These are phyloP conservation scores for Pochonia chlamydosporia DNA, from an alignment of 2,329 filamentous ascomycete genomes.

Conservation along the genomic window DNA sequence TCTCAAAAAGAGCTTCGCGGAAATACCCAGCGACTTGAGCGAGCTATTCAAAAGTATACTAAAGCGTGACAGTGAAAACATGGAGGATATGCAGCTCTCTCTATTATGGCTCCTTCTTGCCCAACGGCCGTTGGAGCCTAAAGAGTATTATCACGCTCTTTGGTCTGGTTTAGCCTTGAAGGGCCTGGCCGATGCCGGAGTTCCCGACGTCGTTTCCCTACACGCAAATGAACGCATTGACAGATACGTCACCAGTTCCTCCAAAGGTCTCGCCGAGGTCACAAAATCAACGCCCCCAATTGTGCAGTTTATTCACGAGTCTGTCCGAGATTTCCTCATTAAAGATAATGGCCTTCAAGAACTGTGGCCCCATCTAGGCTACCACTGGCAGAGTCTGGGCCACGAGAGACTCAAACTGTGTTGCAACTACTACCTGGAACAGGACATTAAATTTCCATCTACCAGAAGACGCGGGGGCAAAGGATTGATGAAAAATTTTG, in stretches of 20 bases:
- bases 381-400: slow-evolving; percentile 25
- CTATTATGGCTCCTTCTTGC: slow-evolving; percentile 49
- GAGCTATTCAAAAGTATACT: slow-evolving; percentile 46
- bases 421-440: slow-evolving; percentile 33
- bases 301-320: slow-evolving; percentile 50
- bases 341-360: slow-evolving; percentile 27
- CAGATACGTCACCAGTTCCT: slow-evolving; percentile 34
- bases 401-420: slow-evolving; percentile 38
- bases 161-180: slow-evolving; percentile 16
- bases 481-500: slow-evolving; percentile 20
- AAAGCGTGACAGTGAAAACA: slow-evolving; percentile 35
- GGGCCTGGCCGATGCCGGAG: slow-evolving; percentile 19
- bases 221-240: slow-evolving; percentile 26
- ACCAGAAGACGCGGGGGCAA: slow-evolving; percentile 13
- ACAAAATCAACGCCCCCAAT: slow-evolving; percentile 22
- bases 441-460: slow-evolving; percentile 5
- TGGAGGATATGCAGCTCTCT: slow-evolving; percentile 34
- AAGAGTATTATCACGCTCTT: slow-evolving; percentile 40
- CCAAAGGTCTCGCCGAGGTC: slow-evolving; percentile 45
- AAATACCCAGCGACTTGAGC: slow-evolving; percentile 34
- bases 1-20: too few species aligned
- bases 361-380: slow-evolving; percentile 24
- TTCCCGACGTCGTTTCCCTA: too few species aligned
- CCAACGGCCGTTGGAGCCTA: slow-evolving; percentile 31
- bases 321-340: slow-evolving; percentile 41